Evolutionary conservation across 345 rosid species (phyloP), one percentile per base, ranked within the genome.

Genomic region (Eucalyptus regnans): DNA sequence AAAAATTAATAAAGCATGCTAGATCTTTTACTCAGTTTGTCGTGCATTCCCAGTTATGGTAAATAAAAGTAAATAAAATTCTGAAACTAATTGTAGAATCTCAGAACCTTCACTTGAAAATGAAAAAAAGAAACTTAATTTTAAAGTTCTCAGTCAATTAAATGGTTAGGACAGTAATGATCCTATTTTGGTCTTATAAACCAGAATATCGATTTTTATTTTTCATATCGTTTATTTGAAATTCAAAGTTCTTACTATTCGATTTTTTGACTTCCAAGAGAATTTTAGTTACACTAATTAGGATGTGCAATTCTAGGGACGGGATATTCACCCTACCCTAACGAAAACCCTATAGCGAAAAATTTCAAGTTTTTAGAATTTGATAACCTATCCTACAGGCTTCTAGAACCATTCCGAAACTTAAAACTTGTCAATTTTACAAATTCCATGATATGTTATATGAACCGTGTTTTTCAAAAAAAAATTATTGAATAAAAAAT

Each of bases 391-490:
- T 4, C 3, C 33, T 62, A 62, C 14, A 29, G 68, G 16, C 14
- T 62, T 62, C 16, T 6, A 8, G 33, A 62, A 29, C 4, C 71
- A 52, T 20, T 52, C 10, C 25, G 5, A 52, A 52, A 52, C 58
- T 52, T 29, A 29, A 29, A 13, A 62, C 33, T 62, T 62, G 71
- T 29, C 3, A 13, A 9, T 62, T 62, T 29, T n/a, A 29, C 71
- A 29, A 29, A n/a, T 60, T 62, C 5, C 16, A 62, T 3, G 71
- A 14, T 62, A 29, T 5, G 11, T 29, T 60, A 25, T 25, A 60
- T 23, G 1, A 25, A 23, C 15, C 0, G 0, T 60, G 12, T 29
- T 29, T 29, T 62, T 62, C 5, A 29, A 62, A 27, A 1, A 6
- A 41, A 41, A 41, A 41, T 4, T 41, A 41, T 62, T 13, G 4